Evolutionary conservation across 306 rosid genomes (phyloP), one percentile per base, ranked within the genome.

Genomic region (Acacia melanoxylon): DNA sequence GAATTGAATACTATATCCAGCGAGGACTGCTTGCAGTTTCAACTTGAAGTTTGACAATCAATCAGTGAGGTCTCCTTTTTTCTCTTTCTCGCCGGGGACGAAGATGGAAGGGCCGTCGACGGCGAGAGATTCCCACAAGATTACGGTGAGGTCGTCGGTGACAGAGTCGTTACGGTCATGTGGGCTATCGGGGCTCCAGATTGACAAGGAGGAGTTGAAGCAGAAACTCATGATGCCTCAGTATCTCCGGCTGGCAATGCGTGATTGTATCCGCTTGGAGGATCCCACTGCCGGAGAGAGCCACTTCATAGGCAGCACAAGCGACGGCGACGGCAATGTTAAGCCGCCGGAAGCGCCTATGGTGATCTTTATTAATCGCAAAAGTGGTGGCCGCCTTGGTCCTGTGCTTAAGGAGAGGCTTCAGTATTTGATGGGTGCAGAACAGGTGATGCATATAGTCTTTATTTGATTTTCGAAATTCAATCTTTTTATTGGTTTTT

Each of bases 321-420:
- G 35, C 11, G 86, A 66, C 0, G 72, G 45, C 11, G 85, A 59
- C 0, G 66, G 41, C 19, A 74, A 48, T n/a, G 88, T 1, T 1
- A 85, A 29, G 3, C 68, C 91, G 12, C 94, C 97, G 0, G 81
- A 73, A 48, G 65, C 85, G 25, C 98, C 98, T 0, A 83, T 93
- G 88, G 91, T 96, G 0, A 91, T 93, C 24, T 93, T 96, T 77
- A 93, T 96, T 58, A 93, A 96, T 58, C 87, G 93, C 3, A 83
- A 68, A 1, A 96, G 99, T 69, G 99, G 99, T 22, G 99, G 98
- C 0, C 91, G 99, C 14, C 89, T 86, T 6, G 98, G 99, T 2
- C 91, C 92, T 0, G 65, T 82, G 75, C 99, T 96, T 24, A 96
- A 87, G 87, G 94, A 91, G 80, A 87, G 92, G 86, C 97, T 96